Evolutionary conservation across 2,329 filamentous ascomycete species (phyloP).

Genomic region (Penicillium sp.): DNA sequence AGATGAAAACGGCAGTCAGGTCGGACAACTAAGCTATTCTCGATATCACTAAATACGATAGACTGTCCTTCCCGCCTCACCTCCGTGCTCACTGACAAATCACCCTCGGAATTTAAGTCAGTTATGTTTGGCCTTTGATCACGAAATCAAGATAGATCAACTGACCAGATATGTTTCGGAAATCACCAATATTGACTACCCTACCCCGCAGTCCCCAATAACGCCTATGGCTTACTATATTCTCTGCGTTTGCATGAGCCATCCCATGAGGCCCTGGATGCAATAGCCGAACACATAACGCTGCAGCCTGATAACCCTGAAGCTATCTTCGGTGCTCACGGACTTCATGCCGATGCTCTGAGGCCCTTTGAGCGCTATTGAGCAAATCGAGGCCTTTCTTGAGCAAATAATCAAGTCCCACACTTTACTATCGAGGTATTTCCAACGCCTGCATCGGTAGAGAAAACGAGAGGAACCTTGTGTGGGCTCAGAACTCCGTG

Average conservation of each 20-base stretch:
- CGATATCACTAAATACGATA: too few relatives aligned
- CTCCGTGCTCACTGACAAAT: too few relatives aligned
- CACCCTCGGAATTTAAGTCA: too few relatives aligned
- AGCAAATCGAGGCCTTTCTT: conserved; percentile 5
- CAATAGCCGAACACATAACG: conserved; percentile 24
- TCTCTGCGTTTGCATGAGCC: conserved; percentile 24
- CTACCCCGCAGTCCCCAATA: conserved; percentile 9
- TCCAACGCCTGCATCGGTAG: conserved; percentile 18
- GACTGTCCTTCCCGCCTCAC: too few relatives aligned
- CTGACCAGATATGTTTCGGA: too few relatives aligned
- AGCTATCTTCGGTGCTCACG: conserved; percentile 31
- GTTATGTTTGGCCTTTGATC: too few relatives aligned
- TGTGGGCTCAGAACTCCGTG: conserved; percentile 10
- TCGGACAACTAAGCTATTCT: too few relatives aligned
- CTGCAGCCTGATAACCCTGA: conserved; percentile 23
- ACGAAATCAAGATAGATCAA: too few relatives aligned
- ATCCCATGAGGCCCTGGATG: conserved; percentile 24
- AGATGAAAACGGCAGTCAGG: too few relatives aligned
- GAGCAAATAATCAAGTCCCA: conserved; percentile 17
- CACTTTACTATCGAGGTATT: conserved; percentile 42
- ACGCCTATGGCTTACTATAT: conserved; percentile 9
- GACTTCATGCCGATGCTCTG: conserved; percentile 24
- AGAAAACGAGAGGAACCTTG: background rate
- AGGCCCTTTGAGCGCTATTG: too few relatives aligned
- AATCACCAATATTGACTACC: too few relatives aligned